A percentile compares a stretch with the other conserved stretches of the same genome.
Evolutionary conservation across 768 basidiomycete genomes (phyloP).

Genomic region (Calocera viscosa): DNA sequence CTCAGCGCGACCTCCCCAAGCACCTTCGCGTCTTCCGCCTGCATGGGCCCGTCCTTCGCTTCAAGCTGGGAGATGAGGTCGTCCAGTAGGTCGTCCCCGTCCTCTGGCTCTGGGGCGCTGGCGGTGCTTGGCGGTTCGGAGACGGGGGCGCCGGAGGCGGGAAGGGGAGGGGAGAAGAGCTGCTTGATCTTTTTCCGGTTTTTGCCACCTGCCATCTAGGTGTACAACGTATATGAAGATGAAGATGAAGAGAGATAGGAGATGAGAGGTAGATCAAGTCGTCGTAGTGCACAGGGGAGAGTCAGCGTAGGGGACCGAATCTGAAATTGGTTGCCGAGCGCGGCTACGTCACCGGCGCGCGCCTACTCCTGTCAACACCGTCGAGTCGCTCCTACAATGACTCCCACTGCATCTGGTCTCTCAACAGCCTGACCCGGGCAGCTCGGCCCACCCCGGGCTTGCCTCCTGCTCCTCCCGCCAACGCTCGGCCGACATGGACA

Average conservation of each 20-base stretch:
- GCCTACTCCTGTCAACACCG: too few species aligned
- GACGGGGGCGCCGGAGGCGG: constrained; percentile 24
- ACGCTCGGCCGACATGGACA: too few species aligned
- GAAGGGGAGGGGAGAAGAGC: constrained; percentile 22
- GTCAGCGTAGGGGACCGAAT: too few species aligned
- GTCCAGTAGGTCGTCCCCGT: constrained; percentile 54
- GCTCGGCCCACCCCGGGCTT: too few species aligned
- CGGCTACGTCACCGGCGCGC: too few species aligned
- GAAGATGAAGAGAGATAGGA: background rate
- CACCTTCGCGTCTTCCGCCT: constrained; percentile 38
- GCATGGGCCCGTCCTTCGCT: constrained; percentile 40
- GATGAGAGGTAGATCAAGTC: background rate
- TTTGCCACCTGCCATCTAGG: constrained; percentile 23
- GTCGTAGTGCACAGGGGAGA: too few species aligned
- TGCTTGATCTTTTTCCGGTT: constrained; percentile 51
- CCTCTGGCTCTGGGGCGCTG: background rate
- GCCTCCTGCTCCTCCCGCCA: too few species aligned
- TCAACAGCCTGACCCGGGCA: too few species aligned
- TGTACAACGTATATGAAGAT: background rate
- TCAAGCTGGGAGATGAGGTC: constrained; percentile 69
- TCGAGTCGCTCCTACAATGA: too few species aligned
- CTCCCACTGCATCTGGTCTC: too few species aligned
- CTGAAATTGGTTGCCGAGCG: too few species aligned
- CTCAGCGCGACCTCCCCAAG: constrained; percentile 33
- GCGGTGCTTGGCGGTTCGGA: constrained; percentile 23